These are phyloP conservation scores for Sisymbrium altissimum DNA, from an alignment of 345 rosid species.

Conservation along the genomic window DNA sequence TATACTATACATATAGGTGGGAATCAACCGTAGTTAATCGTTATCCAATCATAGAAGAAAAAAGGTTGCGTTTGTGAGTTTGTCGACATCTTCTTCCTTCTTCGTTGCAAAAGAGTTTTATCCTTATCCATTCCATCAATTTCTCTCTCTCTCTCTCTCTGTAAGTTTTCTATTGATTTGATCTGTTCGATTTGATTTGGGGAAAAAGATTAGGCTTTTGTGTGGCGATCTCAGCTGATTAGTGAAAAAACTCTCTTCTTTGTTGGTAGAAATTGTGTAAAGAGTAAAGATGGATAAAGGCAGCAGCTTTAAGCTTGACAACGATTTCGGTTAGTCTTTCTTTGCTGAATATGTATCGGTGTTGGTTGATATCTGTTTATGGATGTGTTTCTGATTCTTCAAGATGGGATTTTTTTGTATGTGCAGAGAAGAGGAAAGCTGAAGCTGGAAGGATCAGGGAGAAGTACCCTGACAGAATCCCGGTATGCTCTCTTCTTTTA, in stretches of 20 bases:
- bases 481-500: constrained; percentile 39
- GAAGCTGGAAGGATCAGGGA: constrained; percentile 72
- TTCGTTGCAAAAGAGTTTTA: constrained; percentile 1
- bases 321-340: constrained; percentile 52
- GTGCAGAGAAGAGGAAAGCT: constrained; percentile 62
- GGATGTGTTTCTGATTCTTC: no score
- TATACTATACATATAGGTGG: background rate
- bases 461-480: constrained; percentile 72
- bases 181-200: background rate
- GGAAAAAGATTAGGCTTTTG: no score
- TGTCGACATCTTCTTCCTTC: background rate
- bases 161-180: constrained; percentile 14
- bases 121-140: constrained; percentile 18
- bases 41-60: constrained; percentile 29
- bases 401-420: no score
- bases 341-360: background rate
- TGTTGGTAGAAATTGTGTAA: background rate
- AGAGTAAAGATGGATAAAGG: constrained; percentile 47
- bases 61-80: background rate
- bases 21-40: background rate
- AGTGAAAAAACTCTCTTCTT: background rate
- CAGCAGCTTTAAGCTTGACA: constrained; percentile 59
- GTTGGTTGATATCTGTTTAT: background rate
- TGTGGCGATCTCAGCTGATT: no score
- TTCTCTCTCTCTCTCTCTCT: background rate